Conservation (phyloP, 2,329 filamentous ascomycete genomes). For the Nemania bipapillata region DNA sequence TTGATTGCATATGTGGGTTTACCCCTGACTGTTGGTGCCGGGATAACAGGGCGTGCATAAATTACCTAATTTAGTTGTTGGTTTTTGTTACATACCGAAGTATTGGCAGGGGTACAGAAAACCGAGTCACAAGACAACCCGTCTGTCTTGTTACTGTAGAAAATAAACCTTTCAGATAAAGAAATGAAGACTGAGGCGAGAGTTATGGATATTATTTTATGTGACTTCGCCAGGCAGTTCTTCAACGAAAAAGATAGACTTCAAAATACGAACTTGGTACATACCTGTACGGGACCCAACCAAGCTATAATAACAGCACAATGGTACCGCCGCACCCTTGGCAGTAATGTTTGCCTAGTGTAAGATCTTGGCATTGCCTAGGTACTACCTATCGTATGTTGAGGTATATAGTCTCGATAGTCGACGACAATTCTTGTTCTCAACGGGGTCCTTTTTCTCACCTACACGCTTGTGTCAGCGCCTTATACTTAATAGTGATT, state of each 20-base stretch:
- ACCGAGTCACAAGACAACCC: background rate
- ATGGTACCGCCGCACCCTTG: background rate
- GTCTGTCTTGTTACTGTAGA: too few relatives aligned
- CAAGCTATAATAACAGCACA: background rate
- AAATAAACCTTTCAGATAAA: too few relatives aligned
- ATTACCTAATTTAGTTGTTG: background rate
- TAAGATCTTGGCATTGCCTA: constrained; percentile 22
- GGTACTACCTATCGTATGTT: constrained; percentile 29
- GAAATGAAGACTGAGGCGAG: too few relatives aligned
- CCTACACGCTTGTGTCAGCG: constrained; percentile 23
- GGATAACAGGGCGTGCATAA: background rate
- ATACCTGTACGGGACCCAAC: background rate
- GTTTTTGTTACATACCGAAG: background rate
- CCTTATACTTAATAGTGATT: constrained; percentile 26
- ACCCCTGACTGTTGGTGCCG: background rate
- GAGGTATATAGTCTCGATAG: constrained; percentile 10
- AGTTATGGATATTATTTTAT: background rate
- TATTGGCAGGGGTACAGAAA: background rate
- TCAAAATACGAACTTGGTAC: background rate
- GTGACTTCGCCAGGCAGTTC: background rate
- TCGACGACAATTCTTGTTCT: background rate
- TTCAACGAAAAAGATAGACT: background rate
- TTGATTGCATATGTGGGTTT: too few relatives aligned
- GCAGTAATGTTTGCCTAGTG: background rate
- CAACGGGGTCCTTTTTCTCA: constrained; percentile 1